Conservation (phyloP, 177 flowering plant genomes). For the Telopea speciosissima region DNA sequence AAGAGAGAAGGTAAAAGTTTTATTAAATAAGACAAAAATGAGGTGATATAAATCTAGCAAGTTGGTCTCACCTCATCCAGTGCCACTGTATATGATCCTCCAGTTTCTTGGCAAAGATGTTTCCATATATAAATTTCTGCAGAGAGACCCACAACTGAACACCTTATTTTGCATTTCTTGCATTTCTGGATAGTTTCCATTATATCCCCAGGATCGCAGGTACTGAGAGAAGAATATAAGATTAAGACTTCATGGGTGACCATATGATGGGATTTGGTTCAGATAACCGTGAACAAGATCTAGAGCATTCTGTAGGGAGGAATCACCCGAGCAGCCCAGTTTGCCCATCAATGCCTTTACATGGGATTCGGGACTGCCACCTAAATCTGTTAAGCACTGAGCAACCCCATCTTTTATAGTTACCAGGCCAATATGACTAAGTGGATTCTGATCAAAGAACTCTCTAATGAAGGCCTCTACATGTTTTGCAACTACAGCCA, state of each 20-base stretch:
- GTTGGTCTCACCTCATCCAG: conserved; percentile 72
- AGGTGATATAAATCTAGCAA: not conserved
- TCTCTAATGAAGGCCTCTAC: too few relatives aligned
- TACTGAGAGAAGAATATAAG: conserved; percentile 83
- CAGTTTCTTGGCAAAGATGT: conserved; percentile 90
- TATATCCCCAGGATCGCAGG: conserved; percentile 93
- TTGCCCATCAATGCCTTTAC: too few relatives aligned
- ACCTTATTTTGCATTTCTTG: conserved; percentile 79
- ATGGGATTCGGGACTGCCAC: too few relatives aligned
- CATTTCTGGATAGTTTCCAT: conserved; percentile 79
- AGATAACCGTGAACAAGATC: too few relatives aligned
- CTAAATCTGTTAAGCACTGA: too few relatives aligned
- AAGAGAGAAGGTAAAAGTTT: not conserved
- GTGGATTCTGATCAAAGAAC: too few relatives aligned
- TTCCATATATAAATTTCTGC: conserved; percentile 91
- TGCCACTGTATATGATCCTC: conserved; percentile 76
- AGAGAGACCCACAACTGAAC: conserved; percentile 86
- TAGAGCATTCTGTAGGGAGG: too few relatives aligned
- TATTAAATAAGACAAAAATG: not conserved
- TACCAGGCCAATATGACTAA: too few relatives aligned
- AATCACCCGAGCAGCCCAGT: too few relatives aligned
- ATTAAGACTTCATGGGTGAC: conserved; percentile 88
- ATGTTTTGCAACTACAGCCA: too few relatives aligned
- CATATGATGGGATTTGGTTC: conserved; percentile 94
- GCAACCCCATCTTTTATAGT: too few relatives aligned